phyloP scores from a whole-genome alignment of 108 stramenopile species.

The Hondaea fermentalgiana region DNA sequence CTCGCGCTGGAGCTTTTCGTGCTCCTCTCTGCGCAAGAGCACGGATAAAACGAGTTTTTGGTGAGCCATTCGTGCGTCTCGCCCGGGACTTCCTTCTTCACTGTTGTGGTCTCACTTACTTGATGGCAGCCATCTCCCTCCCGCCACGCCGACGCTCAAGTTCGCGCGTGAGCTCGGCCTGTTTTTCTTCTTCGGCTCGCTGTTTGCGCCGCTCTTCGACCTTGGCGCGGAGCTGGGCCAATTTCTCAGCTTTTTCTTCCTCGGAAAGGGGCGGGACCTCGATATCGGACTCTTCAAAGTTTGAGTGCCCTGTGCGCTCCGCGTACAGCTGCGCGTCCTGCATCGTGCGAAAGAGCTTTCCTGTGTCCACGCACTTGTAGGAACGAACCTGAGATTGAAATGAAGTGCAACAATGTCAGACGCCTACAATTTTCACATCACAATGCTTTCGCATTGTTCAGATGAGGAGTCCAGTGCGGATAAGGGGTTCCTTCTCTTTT shows the following conservation, averaged over 20 bases:
- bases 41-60: neutral
- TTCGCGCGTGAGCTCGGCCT: slow-evolving; percentile 31
- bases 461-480: neutral
- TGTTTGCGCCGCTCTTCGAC: slow-evolving; percentile 30
- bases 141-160: slow-evolving; percentile 26
- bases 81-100: neutral
- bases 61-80: too few relatives aligned
- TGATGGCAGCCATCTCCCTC: neutral
- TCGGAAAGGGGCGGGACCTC: slow-evolving; percentile 35
- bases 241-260: slow-evolving; percentile 37
- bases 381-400: neutral
- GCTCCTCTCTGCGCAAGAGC: slow-evolving; percentile 30
- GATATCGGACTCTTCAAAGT: slow-evolving; percentile 34
- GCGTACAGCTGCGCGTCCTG: slow-evolving; percentile 35
- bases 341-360: slow-evolving; percentile 19
- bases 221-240: slow-evolving; percentile 33
- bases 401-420: neutral
- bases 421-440: too few relatives aligned
- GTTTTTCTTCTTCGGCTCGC: slow-evolving; percentile 40
- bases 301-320: slow-evolving; percentile 20
- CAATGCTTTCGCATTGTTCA: too few relatives aligned
- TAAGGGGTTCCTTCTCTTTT: neutral
- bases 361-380: slow-evolving; percentile 30
- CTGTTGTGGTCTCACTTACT: neutral
- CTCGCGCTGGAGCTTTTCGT: slow-evolving; percentile 32